These are phyloP conservation scores for Triticum turgidum DNA, from an alignment of 176 grass and related monocot species.

Conservation along the genomic window DNA sequence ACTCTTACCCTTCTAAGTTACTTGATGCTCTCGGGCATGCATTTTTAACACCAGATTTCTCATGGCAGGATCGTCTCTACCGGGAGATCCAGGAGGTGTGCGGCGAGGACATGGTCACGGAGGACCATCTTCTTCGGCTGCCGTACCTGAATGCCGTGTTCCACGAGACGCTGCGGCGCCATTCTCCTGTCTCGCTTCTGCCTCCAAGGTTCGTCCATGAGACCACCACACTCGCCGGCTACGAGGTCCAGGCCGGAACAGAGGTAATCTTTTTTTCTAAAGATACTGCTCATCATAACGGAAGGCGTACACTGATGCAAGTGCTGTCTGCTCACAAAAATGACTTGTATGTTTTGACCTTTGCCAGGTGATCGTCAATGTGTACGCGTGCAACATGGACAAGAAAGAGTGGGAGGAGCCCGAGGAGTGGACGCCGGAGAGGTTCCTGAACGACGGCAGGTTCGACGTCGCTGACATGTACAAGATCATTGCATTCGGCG, in stretches of 20 bases:
- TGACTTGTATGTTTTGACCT: neutral
- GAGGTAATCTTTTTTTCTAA: neutral
- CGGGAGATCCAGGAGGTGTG: constrained; percentile 60
- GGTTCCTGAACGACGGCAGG: constrained; percentile 48
- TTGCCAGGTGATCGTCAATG: constrained; percentile 64
- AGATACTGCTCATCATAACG: too few species aligned
- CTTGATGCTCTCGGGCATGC: neutral
- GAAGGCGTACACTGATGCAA: neutral
- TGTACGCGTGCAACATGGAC: constrained; percentile 83
- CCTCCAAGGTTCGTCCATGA: constrained; percentile 73
- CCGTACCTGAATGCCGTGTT: constrained; percentile 74
- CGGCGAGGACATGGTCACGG: constrained; percentile 38
- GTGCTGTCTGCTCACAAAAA: neutral
- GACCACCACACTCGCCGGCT: constrained; percentile 58
- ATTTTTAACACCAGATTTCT: neutral
- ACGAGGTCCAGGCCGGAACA: constrained; percentile 40
- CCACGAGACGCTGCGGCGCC: constrained; percentile 68
- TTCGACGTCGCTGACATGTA: constrained; percentile 41
- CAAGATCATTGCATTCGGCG: constrained; percentile 83
- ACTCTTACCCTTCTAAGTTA: neutral
- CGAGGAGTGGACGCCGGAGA: constrained; percentile 75
- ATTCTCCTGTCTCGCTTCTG: constrained; percentile 53
- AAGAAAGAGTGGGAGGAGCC: constrained; percentile 58
- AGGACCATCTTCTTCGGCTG: constrained; percentile 60
- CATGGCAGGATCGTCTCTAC: constrained; percentile 55